phyloP scores from a whole-genome alignment of 768 basidiomycete genomes.

The Mycena latifolia region DNA sequence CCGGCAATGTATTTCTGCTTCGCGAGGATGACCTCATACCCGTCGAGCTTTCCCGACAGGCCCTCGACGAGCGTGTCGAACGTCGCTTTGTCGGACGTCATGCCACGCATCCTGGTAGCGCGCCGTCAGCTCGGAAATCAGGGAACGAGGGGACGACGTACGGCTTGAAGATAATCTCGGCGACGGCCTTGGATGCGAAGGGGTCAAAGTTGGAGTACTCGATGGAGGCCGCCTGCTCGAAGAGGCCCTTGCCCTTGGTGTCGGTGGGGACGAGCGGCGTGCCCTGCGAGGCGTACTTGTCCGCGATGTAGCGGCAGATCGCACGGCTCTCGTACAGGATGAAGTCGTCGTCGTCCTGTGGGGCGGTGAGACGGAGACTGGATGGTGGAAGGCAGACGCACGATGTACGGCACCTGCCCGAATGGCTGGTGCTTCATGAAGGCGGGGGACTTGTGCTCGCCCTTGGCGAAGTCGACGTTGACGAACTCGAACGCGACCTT shows the following conservation, averaged over 20 bases:
- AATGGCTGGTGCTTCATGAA: conserved; percentile 63
- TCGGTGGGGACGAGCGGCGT: conserved; percentile 53
- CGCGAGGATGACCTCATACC: conserved; percentile 65
- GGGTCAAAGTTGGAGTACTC: conserved; percentile 25
- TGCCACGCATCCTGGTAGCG: not conserved
- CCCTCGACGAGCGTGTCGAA: conserved; percentile 43
- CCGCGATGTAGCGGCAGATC: conserved; percentile 58
- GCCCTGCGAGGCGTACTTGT: conserved; percentile 56
- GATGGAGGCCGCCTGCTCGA: conserved; percentile 36
- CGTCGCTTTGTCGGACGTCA: conserved; percentile 40
- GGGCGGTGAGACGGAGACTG: not conserved
- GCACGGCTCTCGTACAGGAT: conserved; percentile 62
- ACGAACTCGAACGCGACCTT: conserved; percentile 52
- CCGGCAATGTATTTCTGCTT: conserved; percentile 70
- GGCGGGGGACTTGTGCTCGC: conserved; percentile 54
- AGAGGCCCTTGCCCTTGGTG: conserved; percentile 40
- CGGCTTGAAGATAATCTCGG: conserved; percentile 29
- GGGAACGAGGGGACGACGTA: not conserved
- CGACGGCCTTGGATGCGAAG: not conserved
- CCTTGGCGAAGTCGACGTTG: conserved; percentile 17
- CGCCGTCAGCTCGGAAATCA: not conserved
- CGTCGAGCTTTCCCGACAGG: conserved; percentile 58
- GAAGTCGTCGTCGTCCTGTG: conserved; percentile 59
- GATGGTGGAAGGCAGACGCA: not conserved
- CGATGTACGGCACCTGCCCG: conserved; percentile 48